Conservation (phyloP, 1,284 basidiomycete species). For the Ustilago cynodontis region DNA sequence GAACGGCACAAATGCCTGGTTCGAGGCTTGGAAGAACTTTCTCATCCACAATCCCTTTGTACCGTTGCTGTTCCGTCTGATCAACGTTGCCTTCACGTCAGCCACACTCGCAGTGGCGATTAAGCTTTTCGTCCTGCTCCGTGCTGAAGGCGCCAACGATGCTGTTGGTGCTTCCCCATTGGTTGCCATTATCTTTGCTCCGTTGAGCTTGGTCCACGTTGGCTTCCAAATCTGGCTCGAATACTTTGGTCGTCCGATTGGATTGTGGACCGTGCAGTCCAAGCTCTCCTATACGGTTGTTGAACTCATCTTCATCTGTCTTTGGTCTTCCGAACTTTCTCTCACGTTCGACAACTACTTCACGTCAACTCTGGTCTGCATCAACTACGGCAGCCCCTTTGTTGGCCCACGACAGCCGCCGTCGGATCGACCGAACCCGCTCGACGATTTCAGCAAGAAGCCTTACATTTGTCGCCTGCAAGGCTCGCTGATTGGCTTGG, state of each 20-base stretch:
- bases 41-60: constrained; percentile 69
- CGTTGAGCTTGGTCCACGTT: constrained; percentile 85
- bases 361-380: constrained; percentile 83
- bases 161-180: constrained; percentile 84
- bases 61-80: constrained; percentile 81
- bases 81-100: constrained; percentile 85
- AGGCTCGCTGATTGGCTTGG: constrained; percentile 71
- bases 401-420: constrained; percentile 74
- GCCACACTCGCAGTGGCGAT: constrained; percentile 84
- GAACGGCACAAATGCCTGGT: constrained; percentile 28
- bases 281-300: constrained; percentile 66
- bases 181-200: constrained; percentile 86
- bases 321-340: constrained; percentile 89
- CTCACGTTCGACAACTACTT: constrained; percentile 91
- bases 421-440: constrained; percentile 55
- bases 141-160: constrained; percentile 74
- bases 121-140: constrained; percentile 78
- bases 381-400: constrained; percentile 68
- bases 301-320: constrained; percentile 84
- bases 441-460: constrained; percentile 61
- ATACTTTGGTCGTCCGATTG: constrained; percentile 89
- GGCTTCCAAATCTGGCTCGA: constrained; percentile 74
- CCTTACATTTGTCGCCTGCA: constrained; percentile 75
- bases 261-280: constrained; percentile 78
- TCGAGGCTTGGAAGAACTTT: constrained; percentile 60